Conservation (phyloP, 805 yeast genomes). For the Blastobotrys chiropterorum region DNA sequence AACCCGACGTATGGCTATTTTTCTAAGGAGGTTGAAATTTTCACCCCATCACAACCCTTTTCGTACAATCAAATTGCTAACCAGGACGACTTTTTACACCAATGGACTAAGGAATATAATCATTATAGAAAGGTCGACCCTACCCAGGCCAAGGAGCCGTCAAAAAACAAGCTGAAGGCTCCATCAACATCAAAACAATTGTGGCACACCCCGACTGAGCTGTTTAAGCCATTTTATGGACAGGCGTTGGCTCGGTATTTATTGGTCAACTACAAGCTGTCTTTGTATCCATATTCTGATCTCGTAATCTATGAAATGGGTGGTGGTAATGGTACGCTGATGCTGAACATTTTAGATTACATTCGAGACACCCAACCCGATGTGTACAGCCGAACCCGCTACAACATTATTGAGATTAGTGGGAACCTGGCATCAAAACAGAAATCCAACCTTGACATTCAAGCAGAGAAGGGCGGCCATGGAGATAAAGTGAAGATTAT, state of each 20-base stretch:
- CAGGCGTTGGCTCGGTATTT: constrained; percentile 79
- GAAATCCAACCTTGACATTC: constrained; percentile 28
- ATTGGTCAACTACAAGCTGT: constrained; percentile 61
- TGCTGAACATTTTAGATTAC: constrained; percentile 66
- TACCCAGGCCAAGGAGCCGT: constrained; percentile 9
- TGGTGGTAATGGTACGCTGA: constrained; percentile 83
- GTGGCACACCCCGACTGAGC: constrained; percentile 89
- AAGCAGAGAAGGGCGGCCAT: constrained; percentile 41
- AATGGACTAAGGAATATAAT: constrained; percentile 52
- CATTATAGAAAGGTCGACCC: constrained; percentile 38
- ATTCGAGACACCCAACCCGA: constrained; percentile 61
- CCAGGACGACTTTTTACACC: constrained; percentile 62
- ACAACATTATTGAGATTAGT: constrained; percentile 69
- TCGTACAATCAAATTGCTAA: constrained; percentile 51
- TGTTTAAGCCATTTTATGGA: constrained; percentile 77
- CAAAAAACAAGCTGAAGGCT: neutral
- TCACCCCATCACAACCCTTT: constrained; percentile 60
- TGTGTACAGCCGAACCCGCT: constrained; percentile 60
- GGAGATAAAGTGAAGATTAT: constrained; percentile 53
- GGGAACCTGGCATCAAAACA: constrained; percentile 56
- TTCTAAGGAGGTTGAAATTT: constrained; percentile 69
- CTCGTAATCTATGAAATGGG: constrained; percentile 80
- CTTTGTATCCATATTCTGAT: constrained; percentile 63
- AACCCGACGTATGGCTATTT: constrained; percentile 82
- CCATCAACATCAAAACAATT: constrained; percentile 46